Conservation (phyloP, 192 early-diverging fungal species). For the Endogone sp. region DNA sequence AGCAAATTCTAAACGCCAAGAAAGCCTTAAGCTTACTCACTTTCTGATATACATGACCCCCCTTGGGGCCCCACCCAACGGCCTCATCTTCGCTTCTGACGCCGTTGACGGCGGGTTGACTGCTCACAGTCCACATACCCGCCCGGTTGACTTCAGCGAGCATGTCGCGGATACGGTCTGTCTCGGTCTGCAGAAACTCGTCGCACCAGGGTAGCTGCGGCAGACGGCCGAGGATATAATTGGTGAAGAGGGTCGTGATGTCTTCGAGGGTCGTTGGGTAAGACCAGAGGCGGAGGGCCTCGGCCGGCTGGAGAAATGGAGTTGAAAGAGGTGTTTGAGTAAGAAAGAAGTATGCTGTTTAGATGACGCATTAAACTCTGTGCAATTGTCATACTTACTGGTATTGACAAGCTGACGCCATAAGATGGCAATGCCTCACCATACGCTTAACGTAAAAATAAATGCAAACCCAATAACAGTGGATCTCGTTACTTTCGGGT, state of each 20-base stretch:
- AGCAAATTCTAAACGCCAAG: no score
- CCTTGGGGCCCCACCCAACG: constrained; percentile 83
- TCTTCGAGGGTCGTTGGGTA: constrained; percentile 51
- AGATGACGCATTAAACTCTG: neutral
- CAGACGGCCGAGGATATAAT: constrained; percentile 62
- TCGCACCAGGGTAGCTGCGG: constrained; percentile 71
- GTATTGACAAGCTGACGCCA: constrained; percentile 55
- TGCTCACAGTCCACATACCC: constrained; percentile 78
- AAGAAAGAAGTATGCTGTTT: neutral
- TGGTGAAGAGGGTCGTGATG: constrained; percentile 59
- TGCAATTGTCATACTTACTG: constrained; percentile 27
- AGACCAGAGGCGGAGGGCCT: constrained; percentile 63
- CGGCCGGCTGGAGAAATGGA: constrained; percentile 27
- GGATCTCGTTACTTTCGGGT: no score
- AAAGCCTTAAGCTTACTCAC: no score
- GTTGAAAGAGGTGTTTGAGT: neutral
- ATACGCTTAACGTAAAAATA: constrained; percentile 46
- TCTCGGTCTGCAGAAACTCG: constrained; percentile 50
- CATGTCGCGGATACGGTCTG: constrained; percentile 56
- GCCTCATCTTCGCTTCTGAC: constrained; percentile 56
- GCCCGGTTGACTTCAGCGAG: constrained; percentile 54
- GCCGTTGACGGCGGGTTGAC: constrained; percentile 80
- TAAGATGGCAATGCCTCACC: constrained; percentile 66
- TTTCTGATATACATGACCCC: constrained; percentile 84
- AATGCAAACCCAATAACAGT: no score